These are phyloP conservation scores for Lichtheimia ramosa DNA, from an alignment of 371 early-diverging fungal species.

Conservation along the genomic window DNA sequence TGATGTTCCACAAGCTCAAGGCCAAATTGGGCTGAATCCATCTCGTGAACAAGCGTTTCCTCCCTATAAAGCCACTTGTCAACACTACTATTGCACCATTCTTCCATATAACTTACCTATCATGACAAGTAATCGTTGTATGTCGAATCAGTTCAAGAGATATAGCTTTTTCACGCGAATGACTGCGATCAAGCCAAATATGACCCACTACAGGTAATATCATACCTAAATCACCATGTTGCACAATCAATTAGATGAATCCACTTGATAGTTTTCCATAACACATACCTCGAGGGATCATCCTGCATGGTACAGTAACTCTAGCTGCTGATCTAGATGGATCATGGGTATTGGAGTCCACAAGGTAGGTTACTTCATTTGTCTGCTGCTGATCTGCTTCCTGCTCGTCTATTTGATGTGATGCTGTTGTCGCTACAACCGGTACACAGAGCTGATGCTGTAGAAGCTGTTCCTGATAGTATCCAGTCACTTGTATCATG, in stretches of 20 bases:
- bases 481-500: no score
- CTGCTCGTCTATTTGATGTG: neutral
- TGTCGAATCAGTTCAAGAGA: neutral
- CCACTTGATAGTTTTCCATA: no score
- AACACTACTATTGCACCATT: no score
- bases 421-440: neutral
- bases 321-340: slow-evolving; percentile 7
- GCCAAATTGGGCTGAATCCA: neutral
- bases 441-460: neutral
- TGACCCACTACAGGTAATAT: slow-evolving; percentile 6
- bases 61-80: neutral
- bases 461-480: neutral
- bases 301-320: slow-evolving; percentile 10
- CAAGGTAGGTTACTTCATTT: slow-evolving; percentile 1
- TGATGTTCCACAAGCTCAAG: neutral
- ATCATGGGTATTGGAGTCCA: neutral
- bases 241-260: no score
- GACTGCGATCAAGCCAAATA: slow-evolving; percentile 12
- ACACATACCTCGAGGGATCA: slow-evolving; percentile 5
- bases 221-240: neutral
- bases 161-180: neutral
- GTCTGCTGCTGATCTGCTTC: slow-evolving; percentile 3
- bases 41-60: neutral
- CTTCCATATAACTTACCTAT: neutral
- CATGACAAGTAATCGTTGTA: neutral